Evolutionary conservation across 2,329 filamentous ascomycete genomes (phyloP), one percentile per base, ranked within the genome.

Genomic region (Aspergillus neoniger): DNA sequence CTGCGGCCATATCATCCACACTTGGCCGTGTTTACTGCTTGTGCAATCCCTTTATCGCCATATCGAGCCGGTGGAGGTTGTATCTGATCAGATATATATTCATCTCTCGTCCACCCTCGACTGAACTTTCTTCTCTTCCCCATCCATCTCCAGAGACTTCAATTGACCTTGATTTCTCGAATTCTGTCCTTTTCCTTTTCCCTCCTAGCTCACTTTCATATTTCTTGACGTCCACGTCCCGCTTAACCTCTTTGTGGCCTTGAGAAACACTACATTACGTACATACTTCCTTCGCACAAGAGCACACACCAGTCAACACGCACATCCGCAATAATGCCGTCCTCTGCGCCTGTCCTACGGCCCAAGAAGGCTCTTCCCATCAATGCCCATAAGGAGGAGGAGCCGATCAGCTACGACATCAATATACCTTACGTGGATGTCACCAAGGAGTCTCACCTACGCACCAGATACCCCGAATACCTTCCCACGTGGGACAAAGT

Each of bases 381-480:
- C 61, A 66, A 72, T 55, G 63, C 65, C 48, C 66, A 69, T 50
- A 67, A 70, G 49, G 64, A 70, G 30, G 69, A 76, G 41, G 64
- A 65, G 55, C 75, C 76, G 25, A 76, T 78, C 58, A 77, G 71
- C 56, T 81, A 81, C 64, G 79, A 81, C 66, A 81, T 81, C 70
- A 81, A 81, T 67, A 75, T 81, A 52, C 80, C 80, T 50, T 81
- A 87, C 59, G 74, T 76, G 54, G 74, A 72, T 65, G 75, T 74
- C 62, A 74, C 72, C 61, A 74, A 72, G 65, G 74, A 74, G 61
- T 72, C 69, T 48, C 70, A 73, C n/a, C 67, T 71, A 55, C 71
- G 73, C 48, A 74, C 75, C 25, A 73, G 76, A 51, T 81, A 81
- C 65, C 76, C 78, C 9, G 69, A 79, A 54, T 82, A 82, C 61